Conservation (phyloP, 306 rosid species). For the Prunus armeniaca region DNA sequence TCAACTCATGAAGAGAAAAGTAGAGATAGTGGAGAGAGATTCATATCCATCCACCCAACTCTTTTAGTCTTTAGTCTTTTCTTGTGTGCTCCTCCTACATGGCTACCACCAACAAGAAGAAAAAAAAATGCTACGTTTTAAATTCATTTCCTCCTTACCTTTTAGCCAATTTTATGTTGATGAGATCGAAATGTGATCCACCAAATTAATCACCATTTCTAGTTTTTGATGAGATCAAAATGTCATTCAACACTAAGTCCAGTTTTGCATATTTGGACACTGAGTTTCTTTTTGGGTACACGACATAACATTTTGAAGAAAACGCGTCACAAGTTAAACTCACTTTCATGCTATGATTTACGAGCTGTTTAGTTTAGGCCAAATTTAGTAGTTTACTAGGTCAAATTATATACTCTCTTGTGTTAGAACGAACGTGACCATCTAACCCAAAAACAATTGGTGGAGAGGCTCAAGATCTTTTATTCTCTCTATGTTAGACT, state of each 20-base stretch:
- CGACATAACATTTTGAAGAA: too few species aligned
- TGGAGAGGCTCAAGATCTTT: too few species aligned
- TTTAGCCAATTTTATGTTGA: slow-evolving; percentile 6
- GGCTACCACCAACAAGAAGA: slow-evolving; percentile 40
- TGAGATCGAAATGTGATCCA: background rate
- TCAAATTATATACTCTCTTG: too few species aligned
- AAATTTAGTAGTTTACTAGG: too few species aligned
- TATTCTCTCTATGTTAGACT: too few species aligned
- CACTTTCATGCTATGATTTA: too few species aligned
- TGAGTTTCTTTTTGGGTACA: too few species aligned
- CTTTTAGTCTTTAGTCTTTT: background rate
- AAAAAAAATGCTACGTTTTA: background rate
- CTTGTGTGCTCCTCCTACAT: slow-evolving; percentile 40
- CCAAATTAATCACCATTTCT: background rate
- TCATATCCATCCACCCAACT: slow-evolving; percentile 30
- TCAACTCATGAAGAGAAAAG: slow-evolving; percentile 29
- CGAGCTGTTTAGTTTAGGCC: too few species aligned
- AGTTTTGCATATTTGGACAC: too few species aligned
- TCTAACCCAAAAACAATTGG: too few species aligned
- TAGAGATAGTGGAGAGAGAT: slow-evolving; percentile 42
- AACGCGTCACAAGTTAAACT: too few species aligned
- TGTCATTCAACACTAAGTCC: background rate
- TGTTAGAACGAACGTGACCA: too few species aligned
- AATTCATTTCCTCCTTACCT: background rate
- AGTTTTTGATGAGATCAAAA: background rate